Conservation (phyloP, 2,329 filamentous ascomycete genomes). For the Tolypocladium guangdongense region DNA sequence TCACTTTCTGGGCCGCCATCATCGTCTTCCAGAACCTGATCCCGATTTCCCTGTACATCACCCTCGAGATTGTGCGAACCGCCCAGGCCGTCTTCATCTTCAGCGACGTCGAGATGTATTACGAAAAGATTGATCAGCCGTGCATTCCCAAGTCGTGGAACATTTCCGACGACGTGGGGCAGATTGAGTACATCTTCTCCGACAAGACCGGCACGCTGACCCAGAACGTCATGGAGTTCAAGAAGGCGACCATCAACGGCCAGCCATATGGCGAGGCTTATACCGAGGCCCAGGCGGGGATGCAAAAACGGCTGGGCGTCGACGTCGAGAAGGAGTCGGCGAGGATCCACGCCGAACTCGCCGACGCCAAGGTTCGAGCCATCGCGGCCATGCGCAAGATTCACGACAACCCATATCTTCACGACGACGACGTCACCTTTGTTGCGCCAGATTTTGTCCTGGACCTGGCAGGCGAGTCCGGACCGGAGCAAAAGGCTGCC, state of each 20-base stretch:
- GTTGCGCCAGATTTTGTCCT: constrained; percentile 81
- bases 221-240: constrained; percentile 99
- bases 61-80: constrained; percentile 88
- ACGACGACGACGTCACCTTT: constrained; percentile 85
- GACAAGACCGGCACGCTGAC: constrained; percentile 96
- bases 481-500: constrained; percentile 62
- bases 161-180: constrained; percentile 93
- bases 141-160: constrained; percentile 99
- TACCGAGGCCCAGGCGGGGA: constrained; percentile 90
- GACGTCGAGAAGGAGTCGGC: constrained; percentile 74
- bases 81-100: constrained; percentile 96
- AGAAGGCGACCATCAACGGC: constrained; percentile 95
- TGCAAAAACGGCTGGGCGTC: constrained; percentile 84
- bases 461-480: constrained; percentile 69
- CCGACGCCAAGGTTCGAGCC: constrained; percentile 62
- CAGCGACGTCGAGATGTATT: constrained; percentile 94
- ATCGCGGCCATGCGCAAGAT: constrained; percentile 62
- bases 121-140: constrained; percentile 84
- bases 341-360: constrained; percentile 66
- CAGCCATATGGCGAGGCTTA: constrained; percentile 94
- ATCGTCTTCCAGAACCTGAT: constrained; percentile 98
- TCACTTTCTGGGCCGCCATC: constrained; percentile 91
- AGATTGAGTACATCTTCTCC: constrained; percentile 98
- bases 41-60: constrained; percentile 95
- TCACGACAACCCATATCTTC: constrained; percentile 82